phyloP scores from a whole-genome alignment of 768 basidiomycete species.

The Exsudoporus frostii region DNA sequence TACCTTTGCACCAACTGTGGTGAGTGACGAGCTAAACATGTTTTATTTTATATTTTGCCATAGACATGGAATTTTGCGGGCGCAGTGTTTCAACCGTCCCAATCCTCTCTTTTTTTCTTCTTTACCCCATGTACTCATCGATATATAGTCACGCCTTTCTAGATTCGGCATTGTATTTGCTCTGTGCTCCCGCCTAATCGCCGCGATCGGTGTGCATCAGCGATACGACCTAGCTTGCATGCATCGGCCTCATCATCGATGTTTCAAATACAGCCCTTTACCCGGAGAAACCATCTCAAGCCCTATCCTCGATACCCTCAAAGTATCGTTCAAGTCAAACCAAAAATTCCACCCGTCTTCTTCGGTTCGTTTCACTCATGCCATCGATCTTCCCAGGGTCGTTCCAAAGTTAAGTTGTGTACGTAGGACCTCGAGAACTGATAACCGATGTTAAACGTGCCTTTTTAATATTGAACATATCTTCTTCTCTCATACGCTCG shows the following conservation, averaged over 20 bases:
- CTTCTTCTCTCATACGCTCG: background rate
- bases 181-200: background rate
- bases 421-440: too few species aligned
- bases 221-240: background rate
- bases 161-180: background rate
- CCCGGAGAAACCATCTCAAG: background rate
- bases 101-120: too few species aligned
- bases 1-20: background rate
- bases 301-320: background rate
- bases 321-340: background rate
- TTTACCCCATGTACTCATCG: background rate
- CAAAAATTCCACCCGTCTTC: background rate
- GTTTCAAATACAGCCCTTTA: background rate
- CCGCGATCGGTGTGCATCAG: background rate
- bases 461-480: background rate
- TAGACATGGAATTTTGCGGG: background rate
- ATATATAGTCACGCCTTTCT: background rate
- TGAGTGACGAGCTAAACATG: background rate
- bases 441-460: background rate
- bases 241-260: background rate
- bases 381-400: conserved; percentile 1
- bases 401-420: conserved; percentile 2
- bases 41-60: background rate
- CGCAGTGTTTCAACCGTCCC: background rate
- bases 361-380: conserved; percentile 3